Percentiles rank a stretch among this genome's conserved stretches.
phyloP scores from a whole-genome alignment of 495 filamentous ascomycete species.

The Neurospora cerealis region DNA sequence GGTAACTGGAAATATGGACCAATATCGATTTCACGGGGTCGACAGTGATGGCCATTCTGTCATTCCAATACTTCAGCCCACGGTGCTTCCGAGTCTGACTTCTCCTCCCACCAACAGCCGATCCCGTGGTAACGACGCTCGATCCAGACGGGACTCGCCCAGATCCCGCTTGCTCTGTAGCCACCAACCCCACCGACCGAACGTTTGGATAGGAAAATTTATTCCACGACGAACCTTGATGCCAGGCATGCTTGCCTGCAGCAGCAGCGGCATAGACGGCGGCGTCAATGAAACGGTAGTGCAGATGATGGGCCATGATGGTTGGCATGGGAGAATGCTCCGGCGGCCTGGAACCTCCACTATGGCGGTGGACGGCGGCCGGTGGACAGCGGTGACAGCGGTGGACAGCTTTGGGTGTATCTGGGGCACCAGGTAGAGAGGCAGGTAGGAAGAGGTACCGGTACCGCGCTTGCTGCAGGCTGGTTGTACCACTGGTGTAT shows the following conservation, averaged over 20 bases:
- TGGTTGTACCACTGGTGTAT: constrained; percentile 8
- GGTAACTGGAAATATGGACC: not conserved
- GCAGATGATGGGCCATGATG: not conserved
- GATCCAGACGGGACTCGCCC: not conserved
- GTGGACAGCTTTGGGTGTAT: constrained; percentile 15
- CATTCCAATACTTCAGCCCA: not conserved
- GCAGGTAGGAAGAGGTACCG: constrained; percentile 11
- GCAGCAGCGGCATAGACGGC: not conserved
- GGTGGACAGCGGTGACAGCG: constrained; percentile 12
- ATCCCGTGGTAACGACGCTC: not conserved
- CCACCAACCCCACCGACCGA: constrained; percentile 12
- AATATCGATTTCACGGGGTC: not conserved
- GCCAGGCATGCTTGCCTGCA: not conserved
- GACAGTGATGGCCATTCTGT: not conserved
- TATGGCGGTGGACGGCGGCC: constrained; percentile 4
- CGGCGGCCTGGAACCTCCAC: not conserved
- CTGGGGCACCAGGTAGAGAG: not conserved
- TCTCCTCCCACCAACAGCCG: not conserved
- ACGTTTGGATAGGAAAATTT: constrained; percentile 11
- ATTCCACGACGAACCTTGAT: constrained; percentile 4
- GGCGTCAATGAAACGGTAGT: not conserved
- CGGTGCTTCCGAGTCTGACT: not conserved
- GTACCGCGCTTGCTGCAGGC: constrained; percentile 14
- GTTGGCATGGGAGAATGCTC: not conserved
- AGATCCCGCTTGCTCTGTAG: not conserved